phyloP scores from a whole-genome alignment of 1,284 basidiomycete species.

The Blastosporella zonata region DNA sequence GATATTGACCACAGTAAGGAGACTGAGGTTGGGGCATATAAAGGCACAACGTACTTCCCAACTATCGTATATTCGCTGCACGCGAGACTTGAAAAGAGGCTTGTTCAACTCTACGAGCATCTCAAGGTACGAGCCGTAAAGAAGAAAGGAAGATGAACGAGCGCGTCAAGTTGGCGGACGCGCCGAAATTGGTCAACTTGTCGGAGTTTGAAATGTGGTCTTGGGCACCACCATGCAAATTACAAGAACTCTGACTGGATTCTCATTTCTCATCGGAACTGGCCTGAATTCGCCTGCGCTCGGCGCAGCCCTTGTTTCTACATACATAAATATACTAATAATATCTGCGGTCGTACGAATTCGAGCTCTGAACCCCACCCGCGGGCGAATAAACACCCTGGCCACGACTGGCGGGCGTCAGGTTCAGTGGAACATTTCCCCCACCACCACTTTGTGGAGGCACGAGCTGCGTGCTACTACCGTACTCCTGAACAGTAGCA shows the following conservation, averaged over 20 bases:
- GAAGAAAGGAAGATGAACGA: slow-evolving; percentile 13
- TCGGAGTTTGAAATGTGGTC: slow-evolving; percentile 29
- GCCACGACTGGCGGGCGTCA: slow-evolving; percentile 5
- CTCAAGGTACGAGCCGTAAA: slow-evolving; percentile 17
- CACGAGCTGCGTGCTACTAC: slow-evolving; percentile 13
- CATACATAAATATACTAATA: no score
- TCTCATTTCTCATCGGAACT: no score
- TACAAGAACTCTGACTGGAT: no score
- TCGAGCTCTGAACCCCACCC: neutral
- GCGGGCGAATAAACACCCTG: slow-evolving; percentile 1
- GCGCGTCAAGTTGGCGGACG: slow-evolving; percentile 26
- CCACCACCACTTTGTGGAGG: neutral
- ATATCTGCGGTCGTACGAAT: neutral
- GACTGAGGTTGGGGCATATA: slow-evolving; percentile 3
- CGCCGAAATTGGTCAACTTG: slow-evolving; percentile 23
- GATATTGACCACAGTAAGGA: slow-evolving; percentile 21
- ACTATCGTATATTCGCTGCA: slow-evolving; percentile 64
- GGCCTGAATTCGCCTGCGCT: no score
- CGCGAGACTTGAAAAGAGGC: slow-evolving; percentile 59
- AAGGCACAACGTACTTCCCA: slow-evolving; percentile 67
- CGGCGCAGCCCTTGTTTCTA: no score
- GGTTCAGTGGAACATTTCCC: slow-evolving; percentile 2
- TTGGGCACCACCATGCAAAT: no score
- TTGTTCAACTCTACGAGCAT: slow-evolving; percentile 58
- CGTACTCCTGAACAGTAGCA: slow-evolving; percentile 1